Conservation (phyloP, 805 yeast species). For the Saccharomyces kudriavzevii region DNA sequence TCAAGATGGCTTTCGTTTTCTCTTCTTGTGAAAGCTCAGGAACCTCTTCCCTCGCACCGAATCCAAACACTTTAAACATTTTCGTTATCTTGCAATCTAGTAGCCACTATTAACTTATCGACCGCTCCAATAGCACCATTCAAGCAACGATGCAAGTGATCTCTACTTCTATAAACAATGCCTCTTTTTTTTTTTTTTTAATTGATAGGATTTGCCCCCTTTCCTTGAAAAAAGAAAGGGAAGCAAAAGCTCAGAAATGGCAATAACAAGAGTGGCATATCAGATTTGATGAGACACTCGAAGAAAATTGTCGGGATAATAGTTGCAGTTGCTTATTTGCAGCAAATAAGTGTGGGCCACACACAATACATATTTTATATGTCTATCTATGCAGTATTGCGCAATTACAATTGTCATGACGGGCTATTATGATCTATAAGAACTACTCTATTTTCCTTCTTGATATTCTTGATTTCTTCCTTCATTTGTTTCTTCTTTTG, state of each 20-base stretch:
- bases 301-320: background rate
- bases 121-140: background rate
- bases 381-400: background rate
- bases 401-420: background rate
- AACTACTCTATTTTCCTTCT: slow-evolving; percentile 13
- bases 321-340: background rate
- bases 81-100: background rate
- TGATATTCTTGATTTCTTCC: slow-evolving; percentile 17
- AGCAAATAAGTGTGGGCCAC: background rate
- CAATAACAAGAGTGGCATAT: background rate
- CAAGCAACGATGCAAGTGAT: too few relatives aligned
- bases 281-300: background rate
- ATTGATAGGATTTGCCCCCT: background rate
- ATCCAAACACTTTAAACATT: slow-evolving; percentile 34
- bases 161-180: background rate
- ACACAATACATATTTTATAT: background rate
- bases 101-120: background rate
- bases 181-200: background rate
- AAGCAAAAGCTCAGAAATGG: background rate
- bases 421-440: background rate
- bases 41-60: slow-evolving; percentile 11
- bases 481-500: slow-evolving; percentile 16
- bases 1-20: slow-evolving; percentile 29
- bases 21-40: slow-evolving; percentile 24
- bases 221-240: background rate